These are phyloP conservation scores for Rhizopogon salebrosus DNA, from an alignment of 768 basidiomycete species.

Conservation along the genomic window DNA sequence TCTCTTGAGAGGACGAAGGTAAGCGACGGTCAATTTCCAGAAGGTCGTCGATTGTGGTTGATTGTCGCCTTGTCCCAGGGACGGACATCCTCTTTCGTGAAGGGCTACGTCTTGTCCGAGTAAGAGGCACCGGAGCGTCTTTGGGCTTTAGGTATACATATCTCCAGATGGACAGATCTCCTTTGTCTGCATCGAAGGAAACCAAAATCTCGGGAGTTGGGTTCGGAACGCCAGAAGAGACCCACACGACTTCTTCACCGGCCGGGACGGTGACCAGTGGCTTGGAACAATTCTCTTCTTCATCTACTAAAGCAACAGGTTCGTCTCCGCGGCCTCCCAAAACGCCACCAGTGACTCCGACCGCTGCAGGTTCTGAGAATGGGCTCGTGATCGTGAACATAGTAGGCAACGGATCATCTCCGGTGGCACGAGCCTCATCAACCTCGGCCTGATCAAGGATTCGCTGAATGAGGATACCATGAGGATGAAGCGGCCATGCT, in stretches of 20 bases:
- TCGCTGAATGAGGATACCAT: conserved; percentile 77
- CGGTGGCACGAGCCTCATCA: conserved; percentile 58
- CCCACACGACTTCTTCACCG: conserved; percentile 62
- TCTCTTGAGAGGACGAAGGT: conserved; percentile 36
- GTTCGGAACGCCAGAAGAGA: conserved; percentile 37
- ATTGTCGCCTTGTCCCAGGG: conserved; percentile 33
- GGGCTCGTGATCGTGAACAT: conserved; percentile 77
- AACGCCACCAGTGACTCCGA: conserved; percentile 64
- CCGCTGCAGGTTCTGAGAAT: conserved; percentile 66
- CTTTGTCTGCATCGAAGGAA: conserved; percentile 52
- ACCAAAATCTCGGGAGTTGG: conserved; percentile 46
- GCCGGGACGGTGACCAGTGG: conserved; percentile 54
- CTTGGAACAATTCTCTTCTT: conserved; percentile 46
- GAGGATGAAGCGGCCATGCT: conserved; percentile 75
- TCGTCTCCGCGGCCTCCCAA: conserved; percentile 34
- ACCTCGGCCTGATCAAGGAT: conserved; percentile 63
- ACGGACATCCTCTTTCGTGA: conserved; percentile 35
- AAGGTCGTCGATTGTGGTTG: conserved; percentile 31
- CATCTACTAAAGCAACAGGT: conserved; percentile 42
- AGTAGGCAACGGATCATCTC: conserved; percentile 69
- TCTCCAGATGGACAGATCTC: conserved; percentile 62
- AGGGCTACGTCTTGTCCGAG: conserved; percentile 17
- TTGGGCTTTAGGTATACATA: conserved; percentile 64
- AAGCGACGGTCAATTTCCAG: conserved; percentile 28
- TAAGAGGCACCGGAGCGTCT: conserved; percentile 41